Evolutionary conservation across 2,329 filamentous ascomycete species (phyloP), one percentile per base, ranked within the genome.

Genomic region (Teratosphaeria nubilosa): DNA sequence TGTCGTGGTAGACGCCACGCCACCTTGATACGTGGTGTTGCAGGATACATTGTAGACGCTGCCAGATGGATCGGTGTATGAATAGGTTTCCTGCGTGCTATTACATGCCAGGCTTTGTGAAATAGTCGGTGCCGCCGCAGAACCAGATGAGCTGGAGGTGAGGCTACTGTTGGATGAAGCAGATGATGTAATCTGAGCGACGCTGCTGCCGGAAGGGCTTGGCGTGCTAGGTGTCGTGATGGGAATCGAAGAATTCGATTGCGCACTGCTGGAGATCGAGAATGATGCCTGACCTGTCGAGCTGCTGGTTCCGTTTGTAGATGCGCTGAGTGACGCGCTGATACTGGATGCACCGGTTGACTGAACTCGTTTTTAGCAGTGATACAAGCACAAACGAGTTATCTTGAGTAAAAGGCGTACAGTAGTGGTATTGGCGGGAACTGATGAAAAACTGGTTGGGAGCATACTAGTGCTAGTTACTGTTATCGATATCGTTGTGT

Each of bases 11-110:
- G 56, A 25, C 31, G 22, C 50, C 7, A 59, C 51, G 32, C 53
- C 45, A 13, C 58, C 58, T 22, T 54, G 51, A 34, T 56, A 56
- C 1, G 58, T 59, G 32, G 48, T 56, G 51, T 59, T 59, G 51
- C 58, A 59, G 27, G 56, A 20, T 10, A 59, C 41, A 24, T 56
- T 50, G 41, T 56, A 59, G 25, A n/a, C 16, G 34, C 54, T 56
- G 32, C 58, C 58, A 11, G 58, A 56, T n/a, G 58, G 50, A 52
- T 59, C 58, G 30, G 37, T 59, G 41, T 56, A 59, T 37, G 13
- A 13, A 50, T 59, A 59, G 25, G 20, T 53, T 25, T 59, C 54
- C 51, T 54, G 50, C 9, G 58, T 54, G 20, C 14, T 27, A 50
- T 56, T 59, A 45, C 58, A 59, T 10, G 50, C 54, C 25, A 57